These are phyloP conservation scores for Albugo candida DNA, from an alignment of 352 stramenopile species.

Conservation along the genomic window DNA sequence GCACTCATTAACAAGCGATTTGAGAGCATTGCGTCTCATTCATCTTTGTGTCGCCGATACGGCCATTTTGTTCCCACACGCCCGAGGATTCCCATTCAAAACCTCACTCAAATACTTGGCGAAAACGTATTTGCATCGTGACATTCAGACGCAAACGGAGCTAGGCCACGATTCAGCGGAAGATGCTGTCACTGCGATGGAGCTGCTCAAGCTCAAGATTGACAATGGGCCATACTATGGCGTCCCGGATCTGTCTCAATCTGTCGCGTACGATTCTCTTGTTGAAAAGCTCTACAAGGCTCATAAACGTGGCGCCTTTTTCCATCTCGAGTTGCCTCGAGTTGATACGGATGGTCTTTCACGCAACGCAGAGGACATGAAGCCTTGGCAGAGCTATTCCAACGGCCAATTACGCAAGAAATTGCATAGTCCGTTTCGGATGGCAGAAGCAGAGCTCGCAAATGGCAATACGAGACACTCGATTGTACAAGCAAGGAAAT, in stretches of 20 bases:
- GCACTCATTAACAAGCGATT: slow-evolving; percentile 73
- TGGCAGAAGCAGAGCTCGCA: too few species aligned
- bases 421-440: slow-evolving; percentile 22
- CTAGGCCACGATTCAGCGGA: slow-evolving; percentile 55
- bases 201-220: slow-evolving; percentile 59
- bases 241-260: slow-evolving; percentile 24
- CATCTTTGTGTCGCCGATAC: slow-evolving; percentile 57
- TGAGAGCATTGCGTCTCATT: slow-evolving; percentile 54
- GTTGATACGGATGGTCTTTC: too few species aligned
- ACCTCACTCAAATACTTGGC: slow-evolving; percentile 67
- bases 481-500: too few species aligned
- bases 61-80: slow-evolving; percentile 65
- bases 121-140: slow-evolving; percentile 56
- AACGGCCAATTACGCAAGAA: slow-evolving; percentile 36
- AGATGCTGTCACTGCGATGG: slow-evolving; percentile 58
- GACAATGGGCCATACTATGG: slow-evolving; percentile 42
- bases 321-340: neutral
- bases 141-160: slow-evolving; percentile 44
- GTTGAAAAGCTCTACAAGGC: slow-evolving; percentile 26
- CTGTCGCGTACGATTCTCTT: slow-evolving; percentile 41
- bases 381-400: slow-evolving; percentile 53
- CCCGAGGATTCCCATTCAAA: slow-evolving; percentile 63
- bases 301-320: slow-evolving; percentile 13
- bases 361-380: slow-evolving; percentile 10
- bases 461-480: too few species aligned